Evolutionary conservation across 2,329 filamentous ascomycete species (phyloP).

Genomic region (Fusarium beomiforme): DNA sequence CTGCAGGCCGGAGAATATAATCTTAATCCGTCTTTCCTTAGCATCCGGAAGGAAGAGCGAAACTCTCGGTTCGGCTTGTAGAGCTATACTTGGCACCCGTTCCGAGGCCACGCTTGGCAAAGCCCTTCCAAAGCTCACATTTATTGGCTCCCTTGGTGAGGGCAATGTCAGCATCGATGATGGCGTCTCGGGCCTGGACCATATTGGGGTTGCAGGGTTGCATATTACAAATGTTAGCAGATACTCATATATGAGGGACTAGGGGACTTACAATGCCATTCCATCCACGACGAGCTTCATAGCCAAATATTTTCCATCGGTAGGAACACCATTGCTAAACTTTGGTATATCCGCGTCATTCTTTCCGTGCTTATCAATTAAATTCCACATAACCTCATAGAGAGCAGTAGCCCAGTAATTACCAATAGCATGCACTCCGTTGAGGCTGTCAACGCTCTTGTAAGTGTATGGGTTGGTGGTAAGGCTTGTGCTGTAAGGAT

Average conservation of each 20-base stretch:
- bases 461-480: constrained; percentile 62
- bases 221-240: constrained; percentile 7
- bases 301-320: constrained; percentile 61
- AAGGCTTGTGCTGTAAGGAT: constrained; percentile 61
- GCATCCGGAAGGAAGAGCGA: constrained; percentile 39
- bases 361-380: constrained; percentile 66
- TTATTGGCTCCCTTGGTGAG: constrained; percentile 62
- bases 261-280: constrained; percentile 54
- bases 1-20: too few species aligned
- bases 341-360: constrained; percentile 54
- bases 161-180: constrained; percentile 63
- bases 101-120: constrained; percentile 67
- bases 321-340: constrained; percentile 58
- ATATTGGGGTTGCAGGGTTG: constrained; percentile 67
- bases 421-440: constrained; percentile 58
- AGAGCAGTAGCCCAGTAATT: constrained; percentile 53
- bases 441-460: constrained; percentile 50
- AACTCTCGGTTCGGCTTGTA: constrained; percentile 46
- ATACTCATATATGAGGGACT: fast-evolving
- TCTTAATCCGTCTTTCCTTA: background rate
- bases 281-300: constrained; percentile 65
- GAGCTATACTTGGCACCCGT: constrained; percentile 46
- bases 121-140: constrained; percentile 64
- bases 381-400: constrained; percentile 67
- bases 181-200: constrained; percentile 63